A percentile compares a stretch with the other conserved stretches of the same genome.
These are phyloP conservation scores for Pleurotus citrinopileatus DNA, from an alignment of 768 basidiomycete species.

Conservation along the genomic window DNA sequence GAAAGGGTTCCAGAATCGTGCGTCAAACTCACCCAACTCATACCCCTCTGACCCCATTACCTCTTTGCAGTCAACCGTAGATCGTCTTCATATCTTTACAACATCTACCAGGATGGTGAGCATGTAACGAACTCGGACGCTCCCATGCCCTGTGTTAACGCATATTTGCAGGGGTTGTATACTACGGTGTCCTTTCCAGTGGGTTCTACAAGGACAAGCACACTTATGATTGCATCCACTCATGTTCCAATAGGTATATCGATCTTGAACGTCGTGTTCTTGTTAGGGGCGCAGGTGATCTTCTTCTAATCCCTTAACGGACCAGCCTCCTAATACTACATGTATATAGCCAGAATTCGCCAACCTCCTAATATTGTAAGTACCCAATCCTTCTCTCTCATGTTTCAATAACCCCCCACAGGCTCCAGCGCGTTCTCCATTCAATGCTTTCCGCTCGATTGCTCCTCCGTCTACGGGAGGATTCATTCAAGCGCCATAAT, in stretches of 20 bases:
- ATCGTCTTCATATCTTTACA: background rate
- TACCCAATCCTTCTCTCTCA: background rate
- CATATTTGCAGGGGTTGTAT: background rate
- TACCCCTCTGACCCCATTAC: background rate
- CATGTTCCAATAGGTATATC: background rate
- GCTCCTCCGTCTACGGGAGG: background rate
- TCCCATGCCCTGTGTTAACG: background rate
- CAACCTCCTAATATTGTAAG: conserved; percentile 1
- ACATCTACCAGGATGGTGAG: conserved; percentile 4
- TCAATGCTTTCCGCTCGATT: conserved; percentile 3
- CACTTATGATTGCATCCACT: background rate
- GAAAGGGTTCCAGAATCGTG: background rate
- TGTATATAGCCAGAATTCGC: background rate
- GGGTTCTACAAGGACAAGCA: background rate
- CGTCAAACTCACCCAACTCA: background rate
- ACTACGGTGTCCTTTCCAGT: background rate
- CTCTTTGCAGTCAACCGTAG: background rate
- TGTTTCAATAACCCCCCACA: background rate
- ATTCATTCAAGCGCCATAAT: background rate
- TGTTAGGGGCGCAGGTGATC: background rate
- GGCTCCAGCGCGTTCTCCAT: conserved; percentile 3
- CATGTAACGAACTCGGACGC: background rate
- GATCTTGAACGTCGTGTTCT: background rate
- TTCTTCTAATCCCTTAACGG: background rate
- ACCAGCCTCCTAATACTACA: background rate